Base-by-base conservation (phyloP, 2,329 filamentous ascomycete genomes). In the Dryadomyces quercivorus region DNA sequence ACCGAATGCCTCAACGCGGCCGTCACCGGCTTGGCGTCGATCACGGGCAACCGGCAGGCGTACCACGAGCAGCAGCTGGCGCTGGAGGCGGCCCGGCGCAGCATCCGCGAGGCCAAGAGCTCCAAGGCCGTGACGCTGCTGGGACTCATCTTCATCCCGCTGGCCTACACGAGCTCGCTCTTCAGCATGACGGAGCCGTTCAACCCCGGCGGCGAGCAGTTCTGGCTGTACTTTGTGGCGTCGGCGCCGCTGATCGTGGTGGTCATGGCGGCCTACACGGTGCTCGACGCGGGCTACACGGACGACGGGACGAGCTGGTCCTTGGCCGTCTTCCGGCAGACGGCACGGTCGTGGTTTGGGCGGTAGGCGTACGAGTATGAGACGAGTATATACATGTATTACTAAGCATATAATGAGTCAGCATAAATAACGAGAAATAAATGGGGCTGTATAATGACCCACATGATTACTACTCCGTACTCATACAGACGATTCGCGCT, bases 161-260 rank as follows among this genome's bases (percentile, higher is more conserved):
- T 63, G 47, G 58, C 61, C 42, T 62, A 59, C 53, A 57, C 55
- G 13, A 54, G 56, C 18, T 58, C 57, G 5, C 42, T 62, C 13
- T 63, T 63, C 52, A 61, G 59, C 54, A 63, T 63, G 58, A 54
- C 59, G 13, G 26, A 58, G 22, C 56, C 61, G 8, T 63, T 58
- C 51, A 49, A 49, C 5, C 59, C 61, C 1, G 62, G 61, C 15
- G 56, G 55, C 15, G 34, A 50, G 1, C 4, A 53, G 15, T 63
- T 63, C 47, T 60, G 58, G 60, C 47, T 59, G 22, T 62, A 62
- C 47, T 60, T 60, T 43, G 58, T 53, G n/a, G 54, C 56, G n/a
- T 58, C 56, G 4, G 43, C 57, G 34, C 61, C 61, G 15, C 43
- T 62, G 16, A 60, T 63, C 3, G 1, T 59, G 15, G 20, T 63